Evolutionary conservation across 805 yeast species (phyloP).

Genomic region (Martiniozyma abietophila): DNA sequence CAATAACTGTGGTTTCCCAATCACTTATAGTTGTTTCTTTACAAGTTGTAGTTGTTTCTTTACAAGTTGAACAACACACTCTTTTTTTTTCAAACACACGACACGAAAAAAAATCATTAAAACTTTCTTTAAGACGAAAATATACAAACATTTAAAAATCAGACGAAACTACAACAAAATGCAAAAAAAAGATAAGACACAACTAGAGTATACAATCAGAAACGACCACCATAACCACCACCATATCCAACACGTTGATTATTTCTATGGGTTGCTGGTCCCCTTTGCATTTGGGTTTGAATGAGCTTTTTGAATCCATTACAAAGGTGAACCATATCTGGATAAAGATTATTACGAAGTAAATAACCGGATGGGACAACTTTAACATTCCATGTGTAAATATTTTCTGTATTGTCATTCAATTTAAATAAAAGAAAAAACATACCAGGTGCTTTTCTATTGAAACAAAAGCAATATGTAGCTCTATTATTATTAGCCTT

Average conservation of each 20-base stretch:
- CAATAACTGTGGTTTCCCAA: neutral
- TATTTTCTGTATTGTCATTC: slow-evolving; percentile 48
- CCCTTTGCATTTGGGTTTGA: slow-evolving; percentile 22
- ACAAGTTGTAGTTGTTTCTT: no score
- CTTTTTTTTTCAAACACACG: no score
- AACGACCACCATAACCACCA: slow-evolving; percentile 8
- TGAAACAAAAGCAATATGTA: slow-evolving; percentile 84
- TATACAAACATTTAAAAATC: no score
- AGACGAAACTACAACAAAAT: no score
- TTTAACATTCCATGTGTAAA: slow-evolving; percentile 83
- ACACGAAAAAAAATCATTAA: no score
- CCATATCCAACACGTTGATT: slow-evolving; percentile 5
- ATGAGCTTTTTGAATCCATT: slow-evolving; percentile 78
- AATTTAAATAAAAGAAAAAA: slow-evolving; percentile 81
- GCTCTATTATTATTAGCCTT: slow-evolving; percentile 86
- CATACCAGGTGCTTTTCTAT: slow-evolving; percentile 91
- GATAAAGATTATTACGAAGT: slow-evolving; percentile 70
- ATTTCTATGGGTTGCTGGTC: slow-evolving; percentile 4
- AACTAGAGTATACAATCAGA: neutral
- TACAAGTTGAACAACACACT: no score
- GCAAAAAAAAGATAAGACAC: slow-evolving; percentile 1
- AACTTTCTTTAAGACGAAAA: no score
- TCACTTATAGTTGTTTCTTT: no score
- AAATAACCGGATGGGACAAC: slow-evolving; percentile 84
- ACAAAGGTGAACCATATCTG: slow-evolving; percentile 81